Percentiles rank a stretch among this genome's conserved stretches.
phyloP scores from a whole-genome alignment of 306 rosid species.

The Quercus glauca region DNA sequence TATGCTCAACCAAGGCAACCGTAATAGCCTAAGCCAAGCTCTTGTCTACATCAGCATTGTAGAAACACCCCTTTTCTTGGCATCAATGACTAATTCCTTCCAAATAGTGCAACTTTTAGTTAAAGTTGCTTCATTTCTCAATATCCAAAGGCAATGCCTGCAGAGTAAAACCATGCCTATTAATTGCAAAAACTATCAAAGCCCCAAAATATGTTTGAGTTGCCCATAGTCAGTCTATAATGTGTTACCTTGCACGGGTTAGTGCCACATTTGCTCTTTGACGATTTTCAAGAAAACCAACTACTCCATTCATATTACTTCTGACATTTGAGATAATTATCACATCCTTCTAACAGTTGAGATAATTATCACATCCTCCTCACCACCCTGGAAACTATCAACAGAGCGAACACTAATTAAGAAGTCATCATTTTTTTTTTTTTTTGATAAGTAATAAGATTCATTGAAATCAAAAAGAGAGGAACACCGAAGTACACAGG shows the following conservation, averaged over 20 bases:
- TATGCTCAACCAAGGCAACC: conserved; percentile 9
- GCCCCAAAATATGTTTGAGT: not conserved
- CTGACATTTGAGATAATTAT: conserved; percentile 34
- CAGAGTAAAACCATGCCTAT: not conserved
- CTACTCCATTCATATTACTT: conserved; percentile 18
- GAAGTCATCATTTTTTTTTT: conserved; percentile 10
- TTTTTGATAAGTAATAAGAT: too few species aligned
- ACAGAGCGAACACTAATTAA: conserved; percentile 29
- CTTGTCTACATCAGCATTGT: conserved; percentile 21
- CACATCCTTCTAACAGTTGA: conserved; percentile 30
- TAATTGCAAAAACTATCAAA: not conserved
- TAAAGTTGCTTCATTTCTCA: conserved; percentile 30
- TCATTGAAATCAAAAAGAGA: too few species aligned
- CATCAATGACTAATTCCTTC: conserved; percentile 32
- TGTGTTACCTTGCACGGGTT: conserved; percentile 33
- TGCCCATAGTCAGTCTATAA: too few species aligned
- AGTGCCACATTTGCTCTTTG: conserved; percentile 42
- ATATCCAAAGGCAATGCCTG: conserved; percentile 41
- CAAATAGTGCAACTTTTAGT: conserved; percentile 24
- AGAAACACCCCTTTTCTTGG: conserved; percentile 26
- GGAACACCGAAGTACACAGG: too few species aligned
- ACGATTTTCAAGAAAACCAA: conserved; percentile 29
- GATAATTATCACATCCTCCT: conserved; percentile 44
- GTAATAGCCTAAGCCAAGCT: conserved; percentile 19
- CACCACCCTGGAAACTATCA: conserved; percentile 49